phyloP scores from a whole-genome alignment of 164 flowering plant genomes.

The Kalanchoe fedtschenkoi region DNA sequence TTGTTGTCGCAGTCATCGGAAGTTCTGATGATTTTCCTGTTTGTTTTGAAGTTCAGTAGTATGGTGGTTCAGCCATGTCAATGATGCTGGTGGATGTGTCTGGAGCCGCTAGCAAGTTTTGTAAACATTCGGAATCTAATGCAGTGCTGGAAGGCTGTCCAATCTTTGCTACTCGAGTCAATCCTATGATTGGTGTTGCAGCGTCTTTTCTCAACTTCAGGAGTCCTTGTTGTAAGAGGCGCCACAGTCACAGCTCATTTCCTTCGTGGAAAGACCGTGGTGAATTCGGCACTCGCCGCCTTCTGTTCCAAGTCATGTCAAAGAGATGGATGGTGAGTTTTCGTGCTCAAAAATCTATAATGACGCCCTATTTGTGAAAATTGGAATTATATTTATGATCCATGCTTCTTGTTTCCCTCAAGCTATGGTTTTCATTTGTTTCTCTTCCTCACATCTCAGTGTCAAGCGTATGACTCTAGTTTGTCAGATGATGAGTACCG shows the following conservation, averaged over 20 bases:
- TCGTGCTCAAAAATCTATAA: neutral
- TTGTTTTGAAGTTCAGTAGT: conserved; percentile 15
- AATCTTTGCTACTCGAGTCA: conserved; percentile 18
- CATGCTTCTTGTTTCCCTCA: neutral
- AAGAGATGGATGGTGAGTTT: conserved; percentile 49
- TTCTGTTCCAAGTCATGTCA: conserved; percentile 20
- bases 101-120: conserved; percentile 25
- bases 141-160: conserved; percentile 17
- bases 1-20: too few species aligned
- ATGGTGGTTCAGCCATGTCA: conserved; percentile 49
- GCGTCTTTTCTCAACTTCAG: conserved; percentile 10
- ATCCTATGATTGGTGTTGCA: conserved; percentile 15
- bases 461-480: conserved; percentile 29
- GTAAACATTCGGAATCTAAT: conserved; percentile 17
- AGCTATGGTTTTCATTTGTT: neutral
- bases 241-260: conserved; percentile 15
- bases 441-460: conserved; percentile 23
- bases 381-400: too few species aligned
- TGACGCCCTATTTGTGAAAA: neutral
- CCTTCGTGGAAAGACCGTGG: conserved; percentile 17
- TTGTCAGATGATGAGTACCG: conserved; percentile 83
- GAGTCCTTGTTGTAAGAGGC: conserved; percentile 15
- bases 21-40: neutral
- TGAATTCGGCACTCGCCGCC: conserved; percentile 13
- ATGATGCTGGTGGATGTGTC: conserved; percentile 21